These are phyloP conservation scores for Phalaenopsis hybrid DNA, from an alignment of 116 monocot genomes.

Conservation along the genomic window DNA sequence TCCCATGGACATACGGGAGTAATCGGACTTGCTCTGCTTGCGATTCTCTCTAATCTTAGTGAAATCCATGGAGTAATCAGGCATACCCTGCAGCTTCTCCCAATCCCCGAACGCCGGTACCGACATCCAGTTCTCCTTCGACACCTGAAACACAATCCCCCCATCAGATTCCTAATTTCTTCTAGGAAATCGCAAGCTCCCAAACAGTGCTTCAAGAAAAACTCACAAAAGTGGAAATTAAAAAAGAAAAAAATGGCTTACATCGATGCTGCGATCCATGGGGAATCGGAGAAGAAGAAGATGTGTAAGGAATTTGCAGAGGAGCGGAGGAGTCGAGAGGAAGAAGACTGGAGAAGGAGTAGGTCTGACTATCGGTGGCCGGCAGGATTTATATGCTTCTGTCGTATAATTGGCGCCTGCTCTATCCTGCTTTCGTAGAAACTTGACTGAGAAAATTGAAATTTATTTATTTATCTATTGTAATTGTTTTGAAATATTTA, in stretches of 20 bases:
- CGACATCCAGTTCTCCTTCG: conserved; percentile 28
- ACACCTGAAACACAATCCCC: not conserved
- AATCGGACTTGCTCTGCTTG: conserved; percentile 40
- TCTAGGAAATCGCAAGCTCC: not conserved
- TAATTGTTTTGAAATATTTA: too few relatives aligned
- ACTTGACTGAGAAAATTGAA: too few relatives aligned
- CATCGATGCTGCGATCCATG: not conserved
- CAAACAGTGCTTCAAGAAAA: not conserved
- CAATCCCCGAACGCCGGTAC: conserved; percentile 56
- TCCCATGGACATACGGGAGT: conserved; percentile 35
- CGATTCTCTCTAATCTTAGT: conserved; percentile 45
- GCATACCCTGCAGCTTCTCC: conserved; percentile 47
- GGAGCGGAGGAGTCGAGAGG: not conserved
- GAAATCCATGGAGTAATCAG: conserved; percentile 51
- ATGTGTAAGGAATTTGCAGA: not conserved
- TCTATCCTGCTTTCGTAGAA: too few relatives aligned
- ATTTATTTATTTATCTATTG: too few relatives aligned
- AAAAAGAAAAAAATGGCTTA: not conserved
- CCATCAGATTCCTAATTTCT: not conserved
- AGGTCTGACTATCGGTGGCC: not conserved
- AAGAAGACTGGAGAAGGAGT: not conserved
- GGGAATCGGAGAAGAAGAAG: not conserved
- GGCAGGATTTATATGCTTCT: not conserved
- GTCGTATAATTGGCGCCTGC: too few relatives aligned
- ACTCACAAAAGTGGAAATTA: too few relatives aligned